phyloP scores from a whole-genome alignment of 192 early-diverging fungal genomes.

The Coemansia javaensis region DNA sequence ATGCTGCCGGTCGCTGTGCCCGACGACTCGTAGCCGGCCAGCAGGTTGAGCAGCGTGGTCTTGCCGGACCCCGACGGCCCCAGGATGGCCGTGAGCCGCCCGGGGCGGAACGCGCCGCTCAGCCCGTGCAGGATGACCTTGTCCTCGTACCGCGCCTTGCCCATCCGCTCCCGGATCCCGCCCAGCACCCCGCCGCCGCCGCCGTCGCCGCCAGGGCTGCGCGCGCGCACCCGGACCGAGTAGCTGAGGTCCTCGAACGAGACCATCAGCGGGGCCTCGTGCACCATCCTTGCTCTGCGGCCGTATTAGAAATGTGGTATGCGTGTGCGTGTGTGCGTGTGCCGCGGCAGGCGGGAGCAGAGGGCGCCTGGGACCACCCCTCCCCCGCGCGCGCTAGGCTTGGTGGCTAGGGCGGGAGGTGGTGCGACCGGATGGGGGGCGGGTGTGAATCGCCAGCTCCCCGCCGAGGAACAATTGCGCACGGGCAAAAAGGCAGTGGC shows the following conservation, averaged over 20 bases:
- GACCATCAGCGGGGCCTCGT: slow-evolving; percentile 25
- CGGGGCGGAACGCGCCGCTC: slow-evolving; percentile 47
- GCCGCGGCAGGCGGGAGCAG: too few relatives aligned
- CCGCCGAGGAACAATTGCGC: too few relatives aligned
- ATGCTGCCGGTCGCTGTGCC: slow-evolving; percentile 53
- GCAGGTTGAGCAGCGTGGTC: slow-evolving; percentile 59
- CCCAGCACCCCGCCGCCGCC: neutral
- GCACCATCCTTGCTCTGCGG: slow-evolving; percentile 19
- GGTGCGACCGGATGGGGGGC: too few relatives aligned
- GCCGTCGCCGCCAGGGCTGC: too few relatives aligned
- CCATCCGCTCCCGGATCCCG: slow-evolving; percentile 1
- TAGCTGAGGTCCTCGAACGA: slow-evolving; percentile 37
- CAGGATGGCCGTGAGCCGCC: slow-evolving; percentile 59
- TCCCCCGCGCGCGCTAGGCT: too few relatives aligned
- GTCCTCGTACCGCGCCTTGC: slow-evolving; percentile 15
- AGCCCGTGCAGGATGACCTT: slow-evolving; percentile 32
- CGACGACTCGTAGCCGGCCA: slow-evolving; percentile 53
- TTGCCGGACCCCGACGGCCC: slow-evolving; percentile 63
- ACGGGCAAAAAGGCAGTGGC: too few relatives aligned
- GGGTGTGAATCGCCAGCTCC: too few relatives aligned
- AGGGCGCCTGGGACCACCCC: too few relatives aligned
- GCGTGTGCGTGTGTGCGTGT: too few relatives aligned
- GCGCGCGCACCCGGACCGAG: slow-evolving; percentile 26
- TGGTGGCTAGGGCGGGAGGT: too few relatives aligned
- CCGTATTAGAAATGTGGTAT: too few relatives aligned